Evolutionary conservation across 2,329 filamentous ascomycete genomes (phyloP).

Genomic region (Sporothrix protearum): DNA sequence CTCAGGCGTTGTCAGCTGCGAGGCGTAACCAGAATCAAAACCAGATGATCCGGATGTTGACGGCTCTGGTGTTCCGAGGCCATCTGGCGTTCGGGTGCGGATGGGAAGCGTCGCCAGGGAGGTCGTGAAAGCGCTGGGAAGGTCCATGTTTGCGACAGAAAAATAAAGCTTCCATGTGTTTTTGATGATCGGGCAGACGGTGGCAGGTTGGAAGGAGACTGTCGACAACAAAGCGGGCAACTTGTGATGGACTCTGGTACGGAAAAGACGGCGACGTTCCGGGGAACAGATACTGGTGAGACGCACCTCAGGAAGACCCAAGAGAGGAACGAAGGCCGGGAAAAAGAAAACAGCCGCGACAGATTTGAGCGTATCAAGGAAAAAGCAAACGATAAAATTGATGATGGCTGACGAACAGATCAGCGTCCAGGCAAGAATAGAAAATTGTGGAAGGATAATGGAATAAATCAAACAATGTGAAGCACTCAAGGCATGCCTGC

Average conservation of each 20-base stretch:
- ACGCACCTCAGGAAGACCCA: neutral
- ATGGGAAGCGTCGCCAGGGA: neutral
- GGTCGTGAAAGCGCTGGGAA: neutral
- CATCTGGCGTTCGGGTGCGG: neutral
- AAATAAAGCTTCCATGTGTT: neutral
- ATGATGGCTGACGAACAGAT: neutral
- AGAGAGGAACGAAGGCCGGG: neutral
- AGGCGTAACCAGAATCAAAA: constrained; percentile 29
- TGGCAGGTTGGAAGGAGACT: neutral
- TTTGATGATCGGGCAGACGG: neutral
- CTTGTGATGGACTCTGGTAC: neutral
- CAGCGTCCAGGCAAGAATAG: neutral
- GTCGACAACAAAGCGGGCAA: neutral
- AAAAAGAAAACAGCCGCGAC: neutral
- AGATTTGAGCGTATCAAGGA: neutral
- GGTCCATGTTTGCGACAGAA: neutral
- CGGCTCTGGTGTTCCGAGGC: neutral
- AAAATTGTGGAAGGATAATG: neutral
- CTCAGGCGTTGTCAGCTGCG: constrained; percentile 21
- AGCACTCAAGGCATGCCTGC: neutral
- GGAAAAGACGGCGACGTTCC: no score
- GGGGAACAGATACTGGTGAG: neutral
- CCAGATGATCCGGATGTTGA: neutral
- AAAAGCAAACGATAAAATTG: neutral
- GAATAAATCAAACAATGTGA: constrained; percentile 1